Base-by-base conservation (phyloP, 768 basidiomycete genomes). In the Termitomyces sp. region DNA sequence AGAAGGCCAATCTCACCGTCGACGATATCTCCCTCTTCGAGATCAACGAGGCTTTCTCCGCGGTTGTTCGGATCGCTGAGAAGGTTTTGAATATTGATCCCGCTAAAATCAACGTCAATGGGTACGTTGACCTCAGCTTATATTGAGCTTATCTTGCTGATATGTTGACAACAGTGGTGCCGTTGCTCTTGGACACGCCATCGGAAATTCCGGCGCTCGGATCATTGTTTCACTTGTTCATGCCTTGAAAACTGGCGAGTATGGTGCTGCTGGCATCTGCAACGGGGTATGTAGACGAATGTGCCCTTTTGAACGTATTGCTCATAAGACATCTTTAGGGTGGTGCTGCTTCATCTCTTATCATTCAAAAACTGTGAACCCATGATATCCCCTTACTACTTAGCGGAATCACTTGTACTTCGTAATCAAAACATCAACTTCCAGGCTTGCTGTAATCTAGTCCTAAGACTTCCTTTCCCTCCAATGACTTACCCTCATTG, bases 21-120 rank as follows among this genome's bases (percentile, higher is more conserved):
- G 79, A 89, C 44, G 93, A 99, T 67, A 93, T 99, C 62, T 81
- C 94, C 45, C 81, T 89, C 49, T 99, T 93, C 70, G 97, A 99
- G 73, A 84, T 98, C 72, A 99, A 99, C 72, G 96, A 99, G 73
- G 96, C 96, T 27, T 99, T 98, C 82, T 95, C 94, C 1, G 91
- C 91, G 47, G 96, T 98, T 64, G 89, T 92, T 64, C 83, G 89
- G 50, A 89, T 96, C 53, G 91, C 90, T 3, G 93, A 97, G 76
- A 90, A 98, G 76, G 80, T 93, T 20, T 82, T 96, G 62, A 79
- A 80, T 55, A 81, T 99, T 62, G 89, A 93, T 72, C 83, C 91
- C 32, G 82, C 85, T 53, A 98, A 95, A 79, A 84, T 98, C 70
- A 98, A 99, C 69, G 79, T 89, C 51, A 83, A 93, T 67, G 93